These are phyloP conservation scores for Neospora caninum DNA, from an alignment of 169 alveolate species.

Conservation along the genomic window DNA sequence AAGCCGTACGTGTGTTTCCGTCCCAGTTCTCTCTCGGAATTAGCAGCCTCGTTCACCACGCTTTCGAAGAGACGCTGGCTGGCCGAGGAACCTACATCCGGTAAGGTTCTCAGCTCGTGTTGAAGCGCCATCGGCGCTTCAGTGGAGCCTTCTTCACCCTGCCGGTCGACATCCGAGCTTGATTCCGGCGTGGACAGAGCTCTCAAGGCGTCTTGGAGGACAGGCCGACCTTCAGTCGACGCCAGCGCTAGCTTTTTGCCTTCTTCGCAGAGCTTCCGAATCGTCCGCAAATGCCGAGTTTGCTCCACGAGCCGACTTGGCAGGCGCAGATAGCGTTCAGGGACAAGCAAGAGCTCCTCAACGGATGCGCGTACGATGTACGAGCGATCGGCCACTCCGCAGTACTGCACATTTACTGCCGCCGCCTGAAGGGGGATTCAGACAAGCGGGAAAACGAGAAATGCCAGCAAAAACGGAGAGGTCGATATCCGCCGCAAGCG, in stretches of 20 bases:
- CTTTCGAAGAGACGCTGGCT: background rate
- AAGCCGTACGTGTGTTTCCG: background rate
- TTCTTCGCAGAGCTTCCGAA: background rate
- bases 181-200: background rate
- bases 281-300: background rate
- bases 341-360: slow-evolving; percentile 52
- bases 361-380: slow-evolving; percentile 54
- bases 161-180: background rate
- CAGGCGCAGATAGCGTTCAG: slow-evolving; percentile 24
- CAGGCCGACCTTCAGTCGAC: too few relatives aligned
- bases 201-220: too few relatives aligned
- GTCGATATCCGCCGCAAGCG: background rate
- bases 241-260: background rate
- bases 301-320: background rate
- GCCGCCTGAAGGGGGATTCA: slow-evolving; percentile 41
- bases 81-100: background rate
- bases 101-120: background rate
- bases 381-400: slow-evolving; percentile 33
- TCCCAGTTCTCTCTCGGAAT: background rate
- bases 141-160: background rate
- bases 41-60: background rate
- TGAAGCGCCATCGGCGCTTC: too few relatives aligned
- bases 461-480: background rate
- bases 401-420: slow-evolving; percentile 44
- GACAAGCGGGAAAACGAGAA: background rate